phyloP scores from a whole-genome alignment of 768 basidiomycete genomes.

The Ramaria rubella region DNA sequence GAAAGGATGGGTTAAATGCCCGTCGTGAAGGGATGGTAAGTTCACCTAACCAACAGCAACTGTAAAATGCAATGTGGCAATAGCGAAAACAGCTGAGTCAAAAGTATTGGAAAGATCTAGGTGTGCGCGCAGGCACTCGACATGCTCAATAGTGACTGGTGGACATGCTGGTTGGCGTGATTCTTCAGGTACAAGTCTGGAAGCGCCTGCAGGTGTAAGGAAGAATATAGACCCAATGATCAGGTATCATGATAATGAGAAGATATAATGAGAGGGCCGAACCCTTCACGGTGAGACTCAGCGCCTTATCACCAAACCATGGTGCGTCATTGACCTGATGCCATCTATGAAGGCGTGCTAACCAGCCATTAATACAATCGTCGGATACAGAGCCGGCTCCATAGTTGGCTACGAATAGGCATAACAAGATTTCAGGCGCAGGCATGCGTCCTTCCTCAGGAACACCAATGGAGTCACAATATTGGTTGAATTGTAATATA shows the following conservation, averaged over 20 bases:
- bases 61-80: neutral
- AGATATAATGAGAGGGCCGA: too few species aligned
- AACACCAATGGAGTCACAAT: too few species aligned
- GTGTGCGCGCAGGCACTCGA: neutral
- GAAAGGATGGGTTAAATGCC: too few species aligned
- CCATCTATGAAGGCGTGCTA: neutral
- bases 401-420: neutral
- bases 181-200: neutral
- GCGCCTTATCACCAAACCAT: neutral
- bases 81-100: neutral
- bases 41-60: too few species aligned
- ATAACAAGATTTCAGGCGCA: neutral
- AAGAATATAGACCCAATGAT: neutral
- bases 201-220: neutral
- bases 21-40: too few species aligned
- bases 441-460: neutral
- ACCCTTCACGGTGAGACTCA: neutral
- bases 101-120: neutral
- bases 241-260: too few species aligned
- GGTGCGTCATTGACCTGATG: neutral
- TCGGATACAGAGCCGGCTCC: neutral
- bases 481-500: neutral
- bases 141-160: neutral
- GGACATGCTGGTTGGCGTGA: neutral
- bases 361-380: neutral